These are phyloP conservation scores for Botryotinia calthae DNA, from an alignment of 2,329 filamentous ascomycete species.

Conservation along the genomic window DNA sequence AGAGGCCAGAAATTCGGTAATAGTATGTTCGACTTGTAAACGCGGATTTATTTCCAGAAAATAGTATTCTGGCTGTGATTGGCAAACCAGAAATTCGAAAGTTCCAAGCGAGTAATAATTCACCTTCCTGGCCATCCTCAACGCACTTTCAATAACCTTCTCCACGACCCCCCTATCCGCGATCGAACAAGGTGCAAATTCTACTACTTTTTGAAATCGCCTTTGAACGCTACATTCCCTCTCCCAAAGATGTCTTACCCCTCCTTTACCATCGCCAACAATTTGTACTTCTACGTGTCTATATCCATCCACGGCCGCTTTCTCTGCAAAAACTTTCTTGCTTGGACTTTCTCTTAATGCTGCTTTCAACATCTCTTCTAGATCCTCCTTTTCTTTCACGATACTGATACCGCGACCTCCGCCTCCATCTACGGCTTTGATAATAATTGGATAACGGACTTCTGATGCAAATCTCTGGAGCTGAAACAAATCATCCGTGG, in stretches of 20 bases:
- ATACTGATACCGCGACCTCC: conserved; percentile 64
- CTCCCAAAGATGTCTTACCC: conserved; percentile 44
- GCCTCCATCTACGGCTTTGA: conserved; percentile 61
- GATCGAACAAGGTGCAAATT: conserved; percentile 65
- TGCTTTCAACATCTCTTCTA: conserved; percentile 51
- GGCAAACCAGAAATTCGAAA: conserved; percentile 61
- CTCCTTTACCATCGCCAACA: conserved; percentile 50
- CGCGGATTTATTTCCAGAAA: conserved; percentile 37
- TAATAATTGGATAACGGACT: conserved; percentile 48
- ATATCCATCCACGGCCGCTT: conserved; percentile 58
- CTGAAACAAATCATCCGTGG: conserved; percentile 59
- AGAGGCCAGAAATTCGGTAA: conserved; percentile 42
- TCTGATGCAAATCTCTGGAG: conserved; percentile 48
- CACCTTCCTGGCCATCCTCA: conserved; percentile 52
- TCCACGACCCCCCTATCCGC: conserved; percentile 45
- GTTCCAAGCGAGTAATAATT: conserved; percentile 59
- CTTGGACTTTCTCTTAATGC: conserved; percentile 62
- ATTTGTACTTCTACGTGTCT: conserved; percentile 53
- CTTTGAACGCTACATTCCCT: conserved; percentile 52
- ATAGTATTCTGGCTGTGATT: conserved; percentile 44
- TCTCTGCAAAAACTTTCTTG: conserved; percentile 55
- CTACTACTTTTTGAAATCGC: conserved; percentile 52
- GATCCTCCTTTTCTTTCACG: conserved; percentile 49
- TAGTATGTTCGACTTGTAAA: conserved; percentile 37
- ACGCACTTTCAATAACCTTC: conserved; percentile 46